A percentile compares a stretch with the other conserved stretches of the same genome.
Conservation (phyloP, 768 basidiomycete species). For the Tricholoma flavovirens region DNA sequence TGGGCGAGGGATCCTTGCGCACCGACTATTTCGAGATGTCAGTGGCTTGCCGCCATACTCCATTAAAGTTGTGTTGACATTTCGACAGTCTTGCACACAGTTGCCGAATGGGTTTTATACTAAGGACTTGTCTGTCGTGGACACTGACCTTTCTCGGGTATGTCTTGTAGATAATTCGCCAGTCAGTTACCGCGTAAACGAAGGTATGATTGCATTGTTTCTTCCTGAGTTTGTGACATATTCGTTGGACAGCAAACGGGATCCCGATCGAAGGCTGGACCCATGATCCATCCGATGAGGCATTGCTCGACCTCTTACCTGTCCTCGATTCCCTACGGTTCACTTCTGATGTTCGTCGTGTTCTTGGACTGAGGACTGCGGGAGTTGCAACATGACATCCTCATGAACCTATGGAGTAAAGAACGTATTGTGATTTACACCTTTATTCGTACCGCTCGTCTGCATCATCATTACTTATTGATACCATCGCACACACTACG, state of each 20-base stretch:
- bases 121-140: conserved; percentile 86
- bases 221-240: conserved; percentile 1
- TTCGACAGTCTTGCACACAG: conserved; percentile 78
- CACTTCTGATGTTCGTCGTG: conserved; percentile 89
- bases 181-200: conserved; percentile 84
- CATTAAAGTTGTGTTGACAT: conserved; percentile 5
- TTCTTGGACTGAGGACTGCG: conserved; percentile 64
- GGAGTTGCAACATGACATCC: conserved; percentile 30
- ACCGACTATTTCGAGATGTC: conserved; percentile 89
- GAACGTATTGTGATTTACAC: conserved; percentile 20
- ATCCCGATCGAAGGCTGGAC: conserved; percentile 99
- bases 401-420: conserved; percentile 19
- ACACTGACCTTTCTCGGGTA: conserved; percentile 85
- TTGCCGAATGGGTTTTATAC: conserved; percentile 91
- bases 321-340: conserved; percentile 95
- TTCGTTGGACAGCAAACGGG: conserved; percentile 69
- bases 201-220: conserved; percentile 59
- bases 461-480: conserved; percentile 22
- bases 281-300: conserved; percentile 94
- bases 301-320: conserved; percentile 89
- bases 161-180: conserved; percentile 97
- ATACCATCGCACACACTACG: conserved; percentile 28
- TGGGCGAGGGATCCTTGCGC: conserved; percentile 83
- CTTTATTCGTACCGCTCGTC: conserved; percentile 14
- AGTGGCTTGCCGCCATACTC: conserved; percentile 26